Evolutionary conservation across 2,329 filamentous ascomycete species (phyloP), one percentile per base, ranked within the genome.

Genomic region (Colletotrichum brevisporum): DNA sequence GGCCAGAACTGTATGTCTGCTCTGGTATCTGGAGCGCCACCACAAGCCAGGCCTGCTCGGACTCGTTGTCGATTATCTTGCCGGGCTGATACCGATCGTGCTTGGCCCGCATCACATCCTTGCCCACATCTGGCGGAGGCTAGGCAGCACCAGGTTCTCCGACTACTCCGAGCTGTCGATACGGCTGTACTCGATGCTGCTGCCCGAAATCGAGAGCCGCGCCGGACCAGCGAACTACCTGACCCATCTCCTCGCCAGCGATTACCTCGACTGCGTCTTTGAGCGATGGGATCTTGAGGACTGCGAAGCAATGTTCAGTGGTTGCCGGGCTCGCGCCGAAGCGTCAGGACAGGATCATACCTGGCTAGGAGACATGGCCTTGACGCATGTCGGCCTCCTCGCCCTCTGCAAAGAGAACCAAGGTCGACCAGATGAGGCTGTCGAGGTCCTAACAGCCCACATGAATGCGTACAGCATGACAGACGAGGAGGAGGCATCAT

Each of bases 11-110:
- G 73, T 78, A 2, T 79, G 77, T 41, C 72, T 80, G n/a, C 59
- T 80, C 9, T 78, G 78, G 76, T 79, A 79, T 27, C 78, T 80
- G 18, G 73, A 79, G 21, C 74, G 74, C 2, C 77, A 79, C 56
- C 74, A 78, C 65, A 76, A 77, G 31, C 74, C 77, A 10, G 77
- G 79, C 61, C 72, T 80, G 1, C 73, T 78, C 12, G 71, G 74
- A 3, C 71, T 80, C 15, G 76, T 80, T 18, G 72, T 78, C 57
- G 73, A 78, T 31, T 78, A 79, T 41, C 74, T 80, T 10, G 67
- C 72, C 12, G 73, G 71, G 18, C 64, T 79, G 36, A 73, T 80
- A 4, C 75, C 75, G 36, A 77, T 76, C 24, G 73, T 79, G 1
- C 63, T 80, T 8, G 77, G 77, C 1, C 73, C 69, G 6, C 61